Base-by-base conservation (phyloP, 768 basidiomycete genomes). In the Phaeotremella fagi region DNA sequence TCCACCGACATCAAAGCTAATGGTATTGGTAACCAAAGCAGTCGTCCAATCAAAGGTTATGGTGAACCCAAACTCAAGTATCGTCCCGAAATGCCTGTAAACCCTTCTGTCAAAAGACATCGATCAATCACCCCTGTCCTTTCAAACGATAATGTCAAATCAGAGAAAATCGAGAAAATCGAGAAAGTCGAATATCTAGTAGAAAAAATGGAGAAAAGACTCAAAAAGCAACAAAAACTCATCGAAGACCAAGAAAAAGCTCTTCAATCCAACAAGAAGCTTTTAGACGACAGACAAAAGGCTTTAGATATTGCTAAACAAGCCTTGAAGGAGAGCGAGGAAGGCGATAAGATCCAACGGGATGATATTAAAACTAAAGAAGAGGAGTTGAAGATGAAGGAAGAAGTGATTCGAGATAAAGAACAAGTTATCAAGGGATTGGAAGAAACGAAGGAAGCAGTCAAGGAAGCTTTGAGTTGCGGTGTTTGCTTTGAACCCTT, bases 401-500 rank as follows among this genome's bases (percentile, higher is more conserved):
- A 33, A 4, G 45, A 11, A 18, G 31, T 26, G 14, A 42, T 45
- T 16, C 48, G 52, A 29, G 38, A 18, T 24, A 43, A 60, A 31
- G 18, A 14, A 22, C 36, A 66, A 63, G 38, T 53, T 4, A 50
- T 64, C 38, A 53, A 45, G 18, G 37, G 58, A 23, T 54, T 59
- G 24, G 55, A 52, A 11, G 45, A 43, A 22, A 54, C 33, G 7
- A 48, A 43, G 14, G 58, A 59, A 4, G 52, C 38, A 3, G 37
- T 70, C 18, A 46, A 41, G 4, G 61, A 66, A 35, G 66, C 63
- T 11, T 47, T 62, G 1, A 50, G 46, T 18, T 71, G 69, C 49
- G 50, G 29, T n/a, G 54, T 71, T 9, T 71, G 69, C 45, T 55
- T 63, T 9, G 59, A 59, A n/a, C 57, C 57, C 0, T 45, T 68